Conservation (phyloP, 1,139 yeast genomes). For the Yamadazyma atlantica region DNA sequence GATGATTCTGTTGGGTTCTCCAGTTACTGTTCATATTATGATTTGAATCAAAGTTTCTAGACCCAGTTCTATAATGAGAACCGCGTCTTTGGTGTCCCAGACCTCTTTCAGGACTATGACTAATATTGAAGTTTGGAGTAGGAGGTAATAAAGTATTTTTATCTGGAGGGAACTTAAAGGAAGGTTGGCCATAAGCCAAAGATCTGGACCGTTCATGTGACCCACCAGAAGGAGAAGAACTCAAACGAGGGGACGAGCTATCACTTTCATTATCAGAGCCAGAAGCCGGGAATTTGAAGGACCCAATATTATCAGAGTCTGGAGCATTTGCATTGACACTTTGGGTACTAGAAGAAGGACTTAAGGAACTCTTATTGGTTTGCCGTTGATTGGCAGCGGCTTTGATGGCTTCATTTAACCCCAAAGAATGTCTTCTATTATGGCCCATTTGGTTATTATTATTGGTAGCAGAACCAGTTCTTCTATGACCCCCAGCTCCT, state of each 20-base stretch:
- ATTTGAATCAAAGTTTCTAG: slow-evolving; percentile 55
- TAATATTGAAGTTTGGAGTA: slow-evolving; percentile 42
- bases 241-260: slow-evolving; percentile 14
- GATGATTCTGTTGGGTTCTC: slow-evolving; percentile 47
- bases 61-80: slow-evolving; percentile 56
- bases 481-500: slow-evolving; percentile 24
- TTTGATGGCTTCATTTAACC: slow-evolving; percentile 90
- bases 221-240: slow-evolving; percentile 19
- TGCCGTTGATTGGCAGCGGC: slow-evolving; percentile 92
- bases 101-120: slow-evolving; percentile 39
- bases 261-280: slow-evolving; percentile 17
- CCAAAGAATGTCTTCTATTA: slow-evolving; percentile 86
- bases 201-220: slow-evolving; percentile 35
- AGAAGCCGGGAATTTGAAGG: slow-evolving; percentile 37
- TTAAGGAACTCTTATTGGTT: slow-evolving; percentile 36
- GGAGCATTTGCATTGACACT: slow-evolving; percentile 10
- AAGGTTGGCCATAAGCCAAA: slow-evolving; percentile 46
- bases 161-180: slow-evolving; percentile 46
- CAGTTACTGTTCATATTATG: slow-evolving; percentile 59
- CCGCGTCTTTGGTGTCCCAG: slow-evolving; percentile 40
- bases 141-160: slow-evolving; percentile 41
- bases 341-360: slow-evolving; percentile 30
- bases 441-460: slow-evolving; percentile 56
- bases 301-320: slow-evolving; percentile 23
- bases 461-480: slow-evolving; percentile 39